Evolutionary conservation across 768 basidiomycete species (phyloP).

Genomic region (Postia placenta): DNA sequence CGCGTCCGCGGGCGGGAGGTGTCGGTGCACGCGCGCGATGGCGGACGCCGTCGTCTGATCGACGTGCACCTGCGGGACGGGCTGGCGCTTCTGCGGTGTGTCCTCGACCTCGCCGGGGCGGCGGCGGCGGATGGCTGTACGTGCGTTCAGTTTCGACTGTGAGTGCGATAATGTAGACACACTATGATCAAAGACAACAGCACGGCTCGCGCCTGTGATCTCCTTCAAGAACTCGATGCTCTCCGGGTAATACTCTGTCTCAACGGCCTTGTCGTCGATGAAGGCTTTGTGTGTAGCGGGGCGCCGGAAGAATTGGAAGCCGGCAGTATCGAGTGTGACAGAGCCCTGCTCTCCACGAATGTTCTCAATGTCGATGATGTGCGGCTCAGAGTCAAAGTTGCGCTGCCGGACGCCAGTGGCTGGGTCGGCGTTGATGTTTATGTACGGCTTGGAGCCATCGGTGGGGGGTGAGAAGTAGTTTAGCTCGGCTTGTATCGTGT

Average conservation of each 20-base stretch:
- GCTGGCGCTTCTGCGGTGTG: conserved; percentile 36
- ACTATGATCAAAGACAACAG: conserved; percentile 67
- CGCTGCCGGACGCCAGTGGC: conserved; percentile 18
- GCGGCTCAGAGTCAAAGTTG: conserved; percentile 31
- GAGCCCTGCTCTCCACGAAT: conserved; percentile 43
- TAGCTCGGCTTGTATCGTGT: conserved; percentile 24
- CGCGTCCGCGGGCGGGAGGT: conserved; percentile 36
- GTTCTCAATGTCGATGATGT: conserved; percentile 41
- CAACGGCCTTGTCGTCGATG: conserved; percentile 43
- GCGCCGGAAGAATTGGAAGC: conserved; percentile 39
- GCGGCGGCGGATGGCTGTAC: conserved; percentile 36
- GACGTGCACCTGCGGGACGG: conserved; percentile 35
- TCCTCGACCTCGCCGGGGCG: conserved; percentile 31
- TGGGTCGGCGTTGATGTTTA: conserved; percentile 29
- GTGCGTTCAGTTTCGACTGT: not conserved
- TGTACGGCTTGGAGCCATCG: conserved; percentile 36
- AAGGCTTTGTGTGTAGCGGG: conserved; percentile 44
- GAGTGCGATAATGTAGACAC: not conserved
- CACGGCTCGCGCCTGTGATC: conserved; percentile 51
- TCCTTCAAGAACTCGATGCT: conserved; percentile 51
- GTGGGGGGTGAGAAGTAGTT: conserved; percentile 31
- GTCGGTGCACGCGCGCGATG: conserved; percentile 35
- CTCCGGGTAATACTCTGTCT: conserved; percentile 55
- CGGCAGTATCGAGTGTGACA: conserved; percentile 41
- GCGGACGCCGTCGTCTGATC: conserved; percentile 40